Evolutionary conservation across 371 early-diverging fungal genomes (phyloP), one percentile per base, ranked within the genome.

Genomic region (Enteropsectra breve): DNA sequence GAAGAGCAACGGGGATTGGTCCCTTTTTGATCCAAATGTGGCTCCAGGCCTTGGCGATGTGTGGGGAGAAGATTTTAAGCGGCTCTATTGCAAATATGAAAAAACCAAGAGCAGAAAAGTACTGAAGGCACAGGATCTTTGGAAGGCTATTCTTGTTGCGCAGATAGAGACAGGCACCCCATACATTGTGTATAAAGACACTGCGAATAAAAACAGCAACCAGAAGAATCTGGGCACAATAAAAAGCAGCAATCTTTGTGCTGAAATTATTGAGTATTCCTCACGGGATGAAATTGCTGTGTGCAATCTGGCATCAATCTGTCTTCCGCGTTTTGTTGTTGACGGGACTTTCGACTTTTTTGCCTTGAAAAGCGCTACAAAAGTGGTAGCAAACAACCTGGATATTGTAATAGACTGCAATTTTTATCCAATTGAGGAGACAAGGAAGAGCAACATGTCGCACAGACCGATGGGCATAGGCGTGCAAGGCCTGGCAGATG

Each of bases 141-240:
- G 97, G 97, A 90, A 87, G 76, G 90, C 93, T 3, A 93, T 97
- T 63, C 70, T 97, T 43, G 94, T 94, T 62, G 80, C 94, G 1
- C 95, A 97, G 82, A 90, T 90, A 38, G 98, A 97, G 81, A 97
- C 97, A 11, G 98, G 97, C 30, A 92, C 87, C 45, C 98, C 96
- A 0, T 96, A 89, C 80, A 95, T 97, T 89, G 85, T 93, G 30
- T 97, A 96, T 85, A 94, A 96, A 85, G 96, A 97, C 82, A 85
- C 88, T 43, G 91, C 91, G 83, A 96, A 96, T 78, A 82, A 87
- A 77, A 91, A 92, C 77, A 90, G 89, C 58, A 96, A 96, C 83
- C 94, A 94, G 66, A 82, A 84, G 63, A 84, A 97, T 81, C 80
- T 97, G 32, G 98, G 98, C 46, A 94, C 92, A 1, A 94, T 97